Percentiles rank a stretch among this genome's conserved stretches.
Evolutionary conservation across 2,329 filamentous ascomycete genomes (phyloP).

Genomic region (Venturia asperata): DNA sequence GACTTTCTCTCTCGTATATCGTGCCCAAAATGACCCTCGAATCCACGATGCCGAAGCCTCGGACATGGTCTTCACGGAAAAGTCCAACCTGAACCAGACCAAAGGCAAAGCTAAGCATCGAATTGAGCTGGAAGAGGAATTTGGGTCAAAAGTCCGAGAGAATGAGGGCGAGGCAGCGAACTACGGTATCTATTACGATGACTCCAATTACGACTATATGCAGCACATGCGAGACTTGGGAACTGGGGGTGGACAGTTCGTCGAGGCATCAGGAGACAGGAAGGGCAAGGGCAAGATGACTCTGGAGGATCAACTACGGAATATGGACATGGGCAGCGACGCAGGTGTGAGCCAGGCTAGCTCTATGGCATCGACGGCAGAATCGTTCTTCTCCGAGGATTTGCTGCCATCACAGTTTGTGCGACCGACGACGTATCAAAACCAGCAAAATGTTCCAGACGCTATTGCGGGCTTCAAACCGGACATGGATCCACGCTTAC

Average conservation of each 20-base stretch:
- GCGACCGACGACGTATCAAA: slow-evolving; percentile 57
- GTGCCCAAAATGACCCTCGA: slow-evolving; percentile 92
- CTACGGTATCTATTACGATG: slow-evolving; percentile 90
- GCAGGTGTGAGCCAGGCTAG: slow-evolving; percentile 36
- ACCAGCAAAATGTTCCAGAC: slow-evolving; percentile 89
- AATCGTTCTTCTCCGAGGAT: slow-evolving; percentile 60
- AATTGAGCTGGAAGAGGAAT: slow-evolving; percentile 66
- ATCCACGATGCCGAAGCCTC: slow-evolving; percentile 88
- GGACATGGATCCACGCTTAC: slow-evolving; percentile 89
- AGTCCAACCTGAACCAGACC: slow-evolving; percentile 25
- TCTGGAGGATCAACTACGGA: slow-evolving; percentile 73
- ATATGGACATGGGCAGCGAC: slow-evolving; percentile 44
- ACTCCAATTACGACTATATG: slow-evolving; percentile 98
- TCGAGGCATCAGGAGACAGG: slow-evolving; percentile 60
- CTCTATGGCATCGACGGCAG: slow-evolving; percentile 31
- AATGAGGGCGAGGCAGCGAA: slow-evolving; percentile 97
- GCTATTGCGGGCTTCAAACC: slow-evolving; percentile 89
- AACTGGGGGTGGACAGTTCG: slow-evolving; percentile 62
- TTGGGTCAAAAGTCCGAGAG: slow-evolving; percentile 64
- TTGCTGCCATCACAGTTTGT: slow-evolving; percentile 75
- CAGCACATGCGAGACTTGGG: slow-evolving; percentile 89
- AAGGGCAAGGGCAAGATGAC: slow-evolving; percentile 53
- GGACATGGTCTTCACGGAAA: slow-evolving; percentile 79
- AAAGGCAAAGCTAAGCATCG: slow-evolving; percentile 55
- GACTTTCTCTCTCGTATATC: slow-evolving; percentile 90